Conservation (phyloP, 2,329 filamentous ascomycete genomes). For the Teratosphaeriaceae sp. region DNA sequence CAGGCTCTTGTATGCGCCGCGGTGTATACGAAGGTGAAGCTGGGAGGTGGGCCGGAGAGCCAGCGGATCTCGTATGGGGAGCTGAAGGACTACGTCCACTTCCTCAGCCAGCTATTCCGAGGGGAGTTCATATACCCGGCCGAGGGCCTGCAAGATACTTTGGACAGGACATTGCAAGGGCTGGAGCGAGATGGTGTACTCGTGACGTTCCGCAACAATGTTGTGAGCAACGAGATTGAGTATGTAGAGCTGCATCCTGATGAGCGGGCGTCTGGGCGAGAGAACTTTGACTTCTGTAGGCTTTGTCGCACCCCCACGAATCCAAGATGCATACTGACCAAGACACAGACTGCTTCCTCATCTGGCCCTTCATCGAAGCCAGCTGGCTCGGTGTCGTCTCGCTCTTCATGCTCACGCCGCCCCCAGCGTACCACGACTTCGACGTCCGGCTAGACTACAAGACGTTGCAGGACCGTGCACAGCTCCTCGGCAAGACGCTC, state of each 20-base stretch:
- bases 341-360: constrained; percentile 77
- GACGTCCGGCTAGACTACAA: constrained; percentile 61
- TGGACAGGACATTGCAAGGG: constrained; percentile 69
- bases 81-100: constrained; percentile 72
- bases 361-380: constrained; percentile 97
- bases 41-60: constrained; percentile 73
- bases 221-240: constrained; percentile 45
- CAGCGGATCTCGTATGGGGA: constrained; percentile 61
- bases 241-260: constrained; percentile 67
- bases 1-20: constrained; percentile 85
- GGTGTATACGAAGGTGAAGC: constrained; percentile 87
- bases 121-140: constrained; percentile 96
- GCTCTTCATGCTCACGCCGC: constrained; percentile 64
- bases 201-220: constrained; percentile 52
- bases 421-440: constrained; percentile 32
- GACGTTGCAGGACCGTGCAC: constrained; percentile 59
- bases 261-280: constrained; percentile 72
- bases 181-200: constrained; percentile 77
- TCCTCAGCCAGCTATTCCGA: constrained; percentile 88
- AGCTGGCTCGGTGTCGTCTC: constrained; percentile 87
- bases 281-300: constrained; percentile 79
- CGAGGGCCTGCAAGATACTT: constrained; percentile 71
- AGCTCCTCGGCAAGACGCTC: constrained; percentile 82
- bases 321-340: neutral
- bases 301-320: neutral